Evolutionary conservation across 208 protist species (phyloP).

Genomic region (Borovskyia barvae): DNA sequence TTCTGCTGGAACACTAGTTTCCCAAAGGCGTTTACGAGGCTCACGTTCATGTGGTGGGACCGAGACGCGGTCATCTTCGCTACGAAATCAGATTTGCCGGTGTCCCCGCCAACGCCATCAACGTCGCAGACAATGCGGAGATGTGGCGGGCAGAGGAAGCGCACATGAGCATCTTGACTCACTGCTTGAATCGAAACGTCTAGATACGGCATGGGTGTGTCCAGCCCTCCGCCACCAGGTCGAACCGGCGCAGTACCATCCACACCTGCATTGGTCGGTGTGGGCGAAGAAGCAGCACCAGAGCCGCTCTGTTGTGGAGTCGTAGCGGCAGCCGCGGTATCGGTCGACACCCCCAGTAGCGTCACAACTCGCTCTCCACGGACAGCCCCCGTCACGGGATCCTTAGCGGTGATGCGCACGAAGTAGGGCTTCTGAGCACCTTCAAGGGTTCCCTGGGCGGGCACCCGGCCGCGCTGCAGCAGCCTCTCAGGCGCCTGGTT

Average conservation of each 20-base stretch:
- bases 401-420: constrained; percentile 57
- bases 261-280: neutral
- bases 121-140: constrained; percentile 71
- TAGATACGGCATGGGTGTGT: constrained; percentile 41
- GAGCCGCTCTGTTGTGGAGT: neutral
- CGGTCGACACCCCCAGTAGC: constrained; percentile 33
- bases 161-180: constrained; percentile 52
- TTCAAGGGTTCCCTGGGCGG: constrained; percentile 20
- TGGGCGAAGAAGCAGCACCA: neutral
- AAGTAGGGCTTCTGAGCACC: constrained; percentile 39
- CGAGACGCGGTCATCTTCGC: constrained; percentile 40
- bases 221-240: too few species aligned
- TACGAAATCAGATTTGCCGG: constrained; percentile 51
- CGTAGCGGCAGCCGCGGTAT: neutral
- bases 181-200: constrained; percentile 55
- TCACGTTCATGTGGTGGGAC: constrained; percentile 55
- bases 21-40: constrained; percentile 51
- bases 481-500: constrained; percentile 43
- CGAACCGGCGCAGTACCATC: neutral
- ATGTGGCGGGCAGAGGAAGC: constrained; percentile 45
- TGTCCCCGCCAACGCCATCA: constrained; percentile 60
- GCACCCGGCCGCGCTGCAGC: constrained; percentile 65
- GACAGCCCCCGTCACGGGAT: constrained; percentile 36
- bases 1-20: constrained; percentile 72
- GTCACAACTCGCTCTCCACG: constrained; percentile 42